Evolutionary conservation across 2,329 filamentous ascomycete genomes (phyloP), one percentile per base, ranked within the genome.

Genomic region (Macrophomina pseudophaseolina): DNA sequence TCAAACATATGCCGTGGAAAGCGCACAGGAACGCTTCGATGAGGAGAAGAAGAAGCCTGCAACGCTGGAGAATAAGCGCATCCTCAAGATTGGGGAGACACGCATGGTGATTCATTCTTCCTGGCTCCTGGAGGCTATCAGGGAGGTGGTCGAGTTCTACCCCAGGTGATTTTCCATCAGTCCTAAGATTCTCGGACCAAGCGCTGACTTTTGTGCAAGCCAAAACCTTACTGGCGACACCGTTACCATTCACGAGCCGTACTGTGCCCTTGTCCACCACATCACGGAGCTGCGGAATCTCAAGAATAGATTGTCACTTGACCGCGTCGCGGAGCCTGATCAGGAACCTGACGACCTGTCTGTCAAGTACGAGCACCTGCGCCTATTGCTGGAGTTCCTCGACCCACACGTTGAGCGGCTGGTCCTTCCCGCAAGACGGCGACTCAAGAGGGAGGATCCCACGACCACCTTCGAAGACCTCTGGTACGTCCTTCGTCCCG

Each of bases 401-500:
- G 64, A 59, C 12, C 64, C 64, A 11, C 53, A 66, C 14, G 35
- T 66, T 18, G 52, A 66, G 33, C 53, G 64, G 1, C 32, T 51
- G 12, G 46, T 58, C 5, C 46, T 59, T 9, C 53, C 53, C 7
- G 64, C 53, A 2, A 32, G 54, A 6, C 54, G 54, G n/a, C 42
- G 64, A 4, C 64, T 66, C 18, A 49, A 58, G 54, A 58, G 54
- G 33, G 53, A 59, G 12, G 38, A 59, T 53, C 52, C 64, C 5
- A 66, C 64, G 1, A 58, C 54, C 18, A 60, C 53, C 2, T 66
- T 51, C 44, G 46, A 66, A 8, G 64, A 66, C 33, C 32, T 66
- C 7, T 66, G 64, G 64, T 66, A 66, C 33, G 53, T 66, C 16
- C 64, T 66, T 6, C 52, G 64, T 4, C 64, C 64, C 6, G 53